These are phyloP conservation scores for Cichorium intybus DNA, from an alignment of 140 eudicot species.

Conservation along the genomic window DNA sequence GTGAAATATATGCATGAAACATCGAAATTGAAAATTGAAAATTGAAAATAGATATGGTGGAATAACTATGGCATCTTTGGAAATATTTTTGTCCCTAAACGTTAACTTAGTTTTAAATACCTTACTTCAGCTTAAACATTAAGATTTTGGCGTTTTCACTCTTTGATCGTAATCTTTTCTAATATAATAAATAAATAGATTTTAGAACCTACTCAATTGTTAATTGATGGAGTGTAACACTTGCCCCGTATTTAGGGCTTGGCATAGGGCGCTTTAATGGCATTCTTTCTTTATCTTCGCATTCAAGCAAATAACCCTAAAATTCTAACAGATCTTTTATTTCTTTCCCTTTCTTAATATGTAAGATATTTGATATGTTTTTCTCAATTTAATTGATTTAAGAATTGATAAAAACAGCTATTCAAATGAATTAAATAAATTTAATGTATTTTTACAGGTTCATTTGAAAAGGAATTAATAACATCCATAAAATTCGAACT, in stretches of 20 bases:
- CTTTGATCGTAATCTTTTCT: background rate
- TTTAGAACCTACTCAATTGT: background rate
- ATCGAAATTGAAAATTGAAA: background rate
- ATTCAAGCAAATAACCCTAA: constrained; percentile 19
- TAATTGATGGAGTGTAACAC: background rate
- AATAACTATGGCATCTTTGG: background rate
- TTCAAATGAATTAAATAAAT: too few relatives aligned
- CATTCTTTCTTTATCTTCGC: background rate
- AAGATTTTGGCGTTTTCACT: background rate
- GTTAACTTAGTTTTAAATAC: constrained; percentile 9
- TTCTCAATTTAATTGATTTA: background rate
- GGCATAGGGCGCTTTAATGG: constrained; percentile 16
- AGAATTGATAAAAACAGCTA: too few relatives aligned
- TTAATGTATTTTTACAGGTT: too few relatives aligned
- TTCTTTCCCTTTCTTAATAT: background rate
- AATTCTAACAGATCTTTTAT: constrained; percentile 11
- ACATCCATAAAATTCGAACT: background rate
- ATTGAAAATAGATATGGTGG: background rate
- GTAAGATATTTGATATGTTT: too few relatives aligned
- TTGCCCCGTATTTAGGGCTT: background rate
- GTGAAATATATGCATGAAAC: too few relatives aligned
- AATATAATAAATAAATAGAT: background rate
- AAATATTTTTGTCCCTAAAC: background rate
- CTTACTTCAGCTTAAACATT: background rate
- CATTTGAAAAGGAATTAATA: too few relatives aligned